Conservation (phyloP, 78 protist species). For the Creolimax fragrantissima region DNA sequence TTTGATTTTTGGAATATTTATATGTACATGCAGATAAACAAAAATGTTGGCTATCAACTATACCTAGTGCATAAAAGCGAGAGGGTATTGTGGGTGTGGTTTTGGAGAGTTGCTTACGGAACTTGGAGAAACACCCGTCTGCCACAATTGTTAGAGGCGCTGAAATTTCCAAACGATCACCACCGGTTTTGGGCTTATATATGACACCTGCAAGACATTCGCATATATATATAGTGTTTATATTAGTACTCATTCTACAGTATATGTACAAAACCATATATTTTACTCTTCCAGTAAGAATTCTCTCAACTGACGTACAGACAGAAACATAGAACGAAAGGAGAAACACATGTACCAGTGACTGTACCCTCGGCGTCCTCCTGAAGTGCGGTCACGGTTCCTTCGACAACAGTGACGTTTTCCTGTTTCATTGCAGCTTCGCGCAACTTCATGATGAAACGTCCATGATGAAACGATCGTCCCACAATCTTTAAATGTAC, state of each 20-base stretch:
- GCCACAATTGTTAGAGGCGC: constrained; percentile 50
- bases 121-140: constrained; percentile 52
- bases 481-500: constrained; percentile 33
- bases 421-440: constrained; percentile 14
- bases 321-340: too few species aligned
- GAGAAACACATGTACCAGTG: too few species aligned
- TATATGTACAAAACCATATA: too few species aligned
- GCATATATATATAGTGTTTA: neutral
- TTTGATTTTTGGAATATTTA: too few species aligned
- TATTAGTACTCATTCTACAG: constrained; percentile 43
- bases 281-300: too few species aligned
- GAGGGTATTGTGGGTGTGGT: constrained; percentile 3
- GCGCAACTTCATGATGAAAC: constrained; percentile 57
- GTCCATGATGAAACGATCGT: constrained; percentile 64
- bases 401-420: constrained; percentile 50
- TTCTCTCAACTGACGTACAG: too few species aligned
- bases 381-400: constrained; percentile 34
- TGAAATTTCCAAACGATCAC: neutral
- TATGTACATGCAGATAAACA: too few species aligned
- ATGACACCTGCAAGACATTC: too few species aligned
- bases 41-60: too few species aligned
- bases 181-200: neutral
- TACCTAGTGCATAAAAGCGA: constrained; percentile 29
- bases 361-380: neutral
- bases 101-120: neutral